Evolutionary conservation across 2,329 filamentous ascomycete genomes (phyloP), one percentile per base, ranked within the genome.

Genomic region (Rutstroemia sp.): DNA sequence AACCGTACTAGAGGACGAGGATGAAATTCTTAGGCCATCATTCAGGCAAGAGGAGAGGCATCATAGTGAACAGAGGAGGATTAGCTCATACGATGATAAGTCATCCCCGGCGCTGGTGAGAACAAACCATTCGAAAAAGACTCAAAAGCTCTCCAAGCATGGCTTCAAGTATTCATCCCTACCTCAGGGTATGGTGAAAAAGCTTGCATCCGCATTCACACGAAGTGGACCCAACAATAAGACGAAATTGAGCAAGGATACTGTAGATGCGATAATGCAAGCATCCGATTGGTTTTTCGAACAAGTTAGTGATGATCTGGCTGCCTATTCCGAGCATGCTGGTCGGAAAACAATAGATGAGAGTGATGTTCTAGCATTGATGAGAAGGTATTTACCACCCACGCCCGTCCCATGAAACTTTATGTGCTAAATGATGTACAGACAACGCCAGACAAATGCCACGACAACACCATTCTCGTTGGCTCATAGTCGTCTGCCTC

Each of bases 211-310:
- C 37, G 86, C 81, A 1, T 89, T 90, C 65, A 80, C 87, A 19
- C 83, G 84, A 63, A 82, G 81, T 4, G 81, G 84, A 46, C 83
- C 84, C 19, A 75, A 79, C 9, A 79, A 79, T 63, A 89, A 86
- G 63, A 75, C 81, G 5, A 88, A 86, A 62, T 80, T 95, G 48
- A 83, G 79, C 57, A 83, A 87, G 47, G 88, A 94, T 51, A 85
- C 88, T 1, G 73, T 95, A 39, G 79, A 81, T 30, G 86, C 86
- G 4, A 82, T 96, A 54, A 84, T 86, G 65, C 86, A 90, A 68
- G 89, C 90, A 0, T 88, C 88, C 2, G 89, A 95, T 60, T 94
- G 89, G 87, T 96, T 91, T 71, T 95, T 96, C 69, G 89, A 95
- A 72, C 91, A 96, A 70, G 75, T 88, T 2, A 84, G 88, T 48